Base-by-base conservation (phyloP, 306 rosid genomes). In the Begonia loranthoides region DNA sequence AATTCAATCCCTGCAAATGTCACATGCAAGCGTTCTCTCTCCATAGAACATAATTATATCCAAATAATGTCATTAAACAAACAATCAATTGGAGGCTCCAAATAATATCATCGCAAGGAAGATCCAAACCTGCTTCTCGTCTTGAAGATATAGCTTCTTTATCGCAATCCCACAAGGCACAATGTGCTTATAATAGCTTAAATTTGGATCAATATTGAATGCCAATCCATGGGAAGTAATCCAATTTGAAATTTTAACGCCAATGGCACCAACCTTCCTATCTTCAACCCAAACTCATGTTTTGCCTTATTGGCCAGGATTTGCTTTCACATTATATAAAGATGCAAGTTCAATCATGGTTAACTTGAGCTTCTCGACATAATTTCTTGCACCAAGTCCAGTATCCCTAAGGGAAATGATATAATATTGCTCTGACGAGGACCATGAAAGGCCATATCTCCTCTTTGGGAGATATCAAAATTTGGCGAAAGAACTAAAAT, bases 361-460 rank as follows among this genome's bases (percentile, higher is more conserved):
- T 48, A 55, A 60, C 73, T 90, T 95, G 15, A 85, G 76, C 15
- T 78, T 85, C 79, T 90, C 85, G 38, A 82, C 94, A 54, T 74
- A 82, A 50, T 49, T 78, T 55, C 94, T 73, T 44, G 94, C 94
- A 51, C 95, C 92, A 13, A 90, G 41, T 54, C 94, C 90, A 19
- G 72, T 52, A 15, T 78, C 79, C n/a, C 76, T 66, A 43, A 89
- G 94, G 4, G 95, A 80, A 62, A 85, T 58, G 44, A 89, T 72
- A 51, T 95, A 94, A 55, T 85, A 82, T 46, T 63, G 57, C 94
- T 94, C 56, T 85, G 95, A 68, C 61, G 84, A 14, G 95, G 94
- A 66, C 95, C 95, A 54, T 89, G 97, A 67, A 76, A 89, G n/a
- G 95, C 82, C 55, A 89, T 80, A 67, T 85, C 97, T 17, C 97